phyloP scores from a whole-genome alignment of 129 eudicot genomes.

The Rutidosis leptorrhynchoides region DNA sequence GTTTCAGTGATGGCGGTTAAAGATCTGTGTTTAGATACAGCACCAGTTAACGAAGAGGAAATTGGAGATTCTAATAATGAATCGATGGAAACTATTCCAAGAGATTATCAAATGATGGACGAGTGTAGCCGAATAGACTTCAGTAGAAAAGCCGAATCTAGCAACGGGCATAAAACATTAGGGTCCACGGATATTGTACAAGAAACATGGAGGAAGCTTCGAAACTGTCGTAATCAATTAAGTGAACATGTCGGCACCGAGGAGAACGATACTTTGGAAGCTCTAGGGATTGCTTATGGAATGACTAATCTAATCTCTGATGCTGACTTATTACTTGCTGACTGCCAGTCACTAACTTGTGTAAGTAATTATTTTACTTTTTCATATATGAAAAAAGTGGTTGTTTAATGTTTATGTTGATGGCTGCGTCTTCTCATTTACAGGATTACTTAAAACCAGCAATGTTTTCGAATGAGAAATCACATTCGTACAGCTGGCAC shows the following conservation, averaged over 20 bases:
- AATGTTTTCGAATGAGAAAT: constrained; percentile 44
- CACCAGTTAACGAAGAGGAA: constrained; percentile 42
- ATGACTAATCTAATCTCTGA: constrained; percentile 75
- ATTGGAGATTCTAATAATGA: constrained; percentile 69
- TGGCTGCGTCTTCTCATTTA: constrained; percentile 12
- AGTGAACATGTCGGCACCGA: constrained; percentile 45
- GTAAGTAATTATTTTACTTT: constrained; percentile 41
- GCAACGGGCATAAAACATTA: constrained; percentile 19
- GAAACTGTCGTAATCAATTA: constrained; percentile 40
- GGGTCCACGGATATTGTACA: constrained; percentile 43
- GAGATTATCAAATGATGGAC: constrained; percentile 68
- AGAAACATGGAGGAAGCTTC: constrained; percentile 79
- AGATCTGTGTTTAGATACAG: constrained; percentile 32
- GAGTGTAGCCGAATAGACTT: constrained; percentile 94
- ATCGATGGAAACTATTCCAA: constrained; percentile 39
- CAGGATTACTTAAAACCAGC: constrained; percentile 68
- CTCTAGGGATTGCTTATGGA: constrained; percentile 45
- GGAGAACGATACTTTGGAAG: constrained; percentile 49
- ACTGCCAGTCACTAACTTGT: constrained; percentile 46
- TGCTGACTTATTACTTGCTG: constrained; percentile 65
- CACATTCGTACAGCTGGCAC: constrained; percentile 58
- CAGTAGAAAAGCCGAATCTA: constrained; percentile 34
- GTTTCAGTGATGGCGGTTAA: constrained; percentile 15
- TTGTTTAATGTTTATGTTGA: constrained; percentile 16
- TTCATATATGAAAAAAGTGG: neutral